Evolutionary conservation across 768 basidiomycete species (phyloP).

Genomic region (Galerina sulciceps): DNA sequence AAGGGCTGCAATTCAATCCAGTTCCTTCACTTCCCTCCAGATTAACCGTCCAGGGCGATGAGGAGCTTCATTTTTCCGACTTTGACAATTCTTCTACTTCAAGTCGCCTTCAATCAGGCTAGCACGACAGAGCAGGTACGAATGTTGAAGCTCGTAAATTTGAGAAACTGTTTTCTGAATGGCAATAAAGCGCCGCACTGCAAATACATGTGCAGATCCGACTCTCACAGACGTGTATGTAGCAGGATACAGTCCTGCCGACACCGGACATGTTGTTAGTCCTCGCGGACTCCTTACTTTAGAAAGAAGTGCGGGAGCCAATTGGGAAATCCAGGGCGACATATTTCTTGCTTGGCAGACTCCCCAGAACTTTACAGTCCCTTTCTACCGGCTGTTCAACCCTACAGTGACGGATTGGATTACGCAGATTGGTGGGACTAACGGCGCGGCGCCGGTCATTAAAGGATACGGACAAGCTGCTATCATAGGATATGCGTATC

Average conservation of each 20-base stretch:
- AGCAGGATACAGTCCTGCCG: background rate
- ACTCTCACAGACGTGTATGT: background rate
- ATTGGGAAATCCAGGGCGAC: no score
- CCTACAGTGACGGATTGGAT: background rate
- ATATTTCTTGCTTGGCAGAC: no score
- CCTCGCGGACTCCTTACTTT: no score
- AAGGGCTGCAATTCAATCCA: background rate
- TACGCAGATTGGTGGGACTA: background rate
- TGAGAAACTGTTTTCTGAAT: background rate
- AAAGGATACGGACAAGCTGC: background rate
- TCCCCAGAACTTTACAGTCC: no score
- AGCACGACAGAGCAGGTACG: background rate
- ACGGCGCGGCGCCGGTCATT: background rate
- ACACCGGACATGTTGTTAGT: no score
- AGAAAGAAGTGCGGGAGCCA: no score
- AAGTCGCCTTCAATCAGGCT: background rate
- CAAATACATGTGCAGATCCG: background rate
- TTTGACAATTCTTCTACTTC: background rate
- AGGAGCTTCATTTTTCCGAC: background rate
- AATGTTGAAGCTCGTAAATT: background rate
- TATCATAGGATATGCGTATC: background rate
- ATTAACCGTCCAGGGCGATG: background rate
- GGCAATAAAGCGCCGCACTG: background rate
- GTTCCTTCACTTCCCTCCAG: background rate
- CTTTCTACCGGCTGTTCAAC: constrained; percentile 2